phyloP scores from a whole-genome alignment of 2,329 filamentous ascomycete species.

The Byssothecium circinans region DNA sequence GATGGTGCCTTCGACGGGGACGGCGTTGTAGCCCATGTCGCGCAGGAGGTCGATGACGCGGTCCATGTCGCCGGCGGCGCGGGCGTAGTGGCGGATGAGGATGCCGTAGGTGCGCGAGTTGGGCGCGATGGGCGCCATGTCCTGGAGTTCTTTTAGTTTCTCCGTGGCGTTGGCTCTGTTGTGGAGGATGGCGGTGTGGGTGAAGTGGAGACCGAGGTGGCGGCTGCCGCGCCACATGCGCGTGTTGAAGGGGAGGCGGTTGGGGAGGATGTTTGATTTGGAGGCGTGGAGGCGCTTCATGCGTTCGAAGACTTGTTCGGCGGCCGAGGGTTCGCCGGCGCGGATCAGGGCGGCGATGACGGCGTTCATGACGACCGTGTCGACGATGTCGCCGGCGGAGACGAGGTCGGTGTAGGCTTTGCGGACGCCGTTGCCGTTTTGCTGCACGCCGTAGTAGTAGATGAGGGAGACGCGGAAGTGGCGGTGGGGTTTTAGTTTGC shows the following conservation, averaged over 20 bases:
- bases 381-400: slow-evolving; percentile 81
- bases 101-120: slow-evolving; percentile 79
- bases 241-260: slow-evolving; percentile 22
- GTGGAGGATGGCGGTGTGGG: slow-evolving; percentile 47
- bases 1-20: slow-evolving; percentile 73
- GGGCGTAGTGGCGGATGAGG: slow-evolving; percentile 73
- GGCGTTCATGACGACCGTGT: slow-evolving; percentile 83
- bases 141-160: slow-evolving; percentile 64
- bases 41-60: slow-evolving; percentile 71
- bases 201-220: slow-evolving; percentile 52
- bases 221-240: slow-evolving; percentile 47
- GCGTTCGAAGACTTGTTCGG: slow-evolving; percentile 76
- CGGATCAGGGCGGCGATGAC: slow-evolving; percentile 78
- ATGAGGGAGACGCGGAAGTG: slow-evolving; percentile 82
- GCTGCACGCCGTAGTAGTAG: slow-evolving; percentile 76
- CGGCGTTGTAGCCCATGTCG: slow-evolving; percentile 72
- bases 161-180: slow-evolving; percentile 52
- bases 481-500: slow-evolving; percentile 70
- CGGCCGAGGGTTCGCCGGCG: slow-evolving; percentile 73
- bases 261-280: slow-evolving; percentile 27
- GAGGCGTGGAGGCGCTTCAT: slow-evolving; percentile 70
- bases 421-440: slow-evolving; percentile 73
- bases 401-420: slow-evolving; percentile 81
- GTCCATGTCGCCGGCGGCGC: slow-evolving; percentile 68
- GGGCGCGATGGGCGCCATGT: slow-evolving; percentile 67